phyloP scores from a whole-genome alignment of 805 yeast species.

The Schizosaccharomyces cryophilus region DNA sequence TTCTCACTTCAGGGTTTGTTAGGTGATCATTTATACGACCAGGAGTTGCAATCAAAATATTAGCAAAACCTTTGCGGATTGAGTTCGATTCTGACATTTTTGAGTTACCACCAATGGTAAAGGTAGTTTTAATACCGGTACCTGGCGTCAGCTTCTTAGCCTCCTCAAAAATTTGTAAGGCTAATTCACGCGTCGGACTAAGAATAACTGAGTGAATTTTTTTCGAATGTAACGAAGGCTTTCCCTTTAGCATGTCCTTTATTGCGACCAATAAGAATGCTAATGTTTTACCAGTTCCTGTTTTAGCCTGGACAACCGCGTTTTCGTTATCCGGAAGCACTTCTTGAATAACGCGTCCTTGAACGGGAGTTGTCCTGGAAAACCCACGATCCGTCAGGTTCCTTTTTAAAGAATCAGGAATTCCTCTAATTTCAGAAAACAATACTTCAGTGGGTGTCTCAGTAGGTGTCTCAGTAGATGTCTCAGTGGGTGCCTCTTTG shows the following conservation, averaged over 20 bases:
- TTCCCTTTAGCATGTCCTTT: conserved; percentile 58
- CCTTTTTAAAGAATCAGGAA: neutral
- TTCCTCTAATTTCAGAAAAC: too few species aligned
- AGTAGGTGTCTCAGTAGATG: too few species aligned
- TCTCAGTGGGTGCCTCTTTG: too few species aligned
- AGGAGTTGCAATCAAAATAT: conserved; percentile 85
- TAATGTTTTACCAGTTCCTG: conserved; percentile 90
- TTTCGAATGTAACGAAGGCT: conserved; percentile 22
- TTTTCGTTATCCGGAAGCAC: neutral
- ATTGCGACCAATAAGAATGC: conserved; percentile 67
- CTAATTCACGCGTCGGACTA: conserved; percentile 84
- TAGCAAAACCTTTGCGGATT: conserved; percentile 78
- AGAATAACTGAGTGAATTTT: conserved; percentile 63
- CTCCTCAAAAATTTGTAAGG: conserved; percentile 64
- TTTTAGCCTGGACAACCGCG: conserved; percentile 48
- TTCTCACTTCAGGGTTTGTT: conserved; percentile 59
- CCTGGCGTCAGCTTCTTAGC: conserved; percentile 12
- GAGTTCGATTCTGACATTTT: conserved; percentile 92
- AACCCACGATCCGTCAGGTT: neutral
- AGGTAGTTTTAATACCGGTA: conserved; percentile 53
- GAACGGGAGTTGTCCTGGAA: neutral
- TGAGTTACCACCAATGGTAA: conserved; percentile 94
- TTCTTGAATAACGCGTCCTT: neutral
- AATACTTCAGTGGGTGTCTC: too few species aligned
- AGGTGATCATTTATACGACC: conserved; percentile 89